Evolutionary conservation across 164 flowering plant genomes (phyloP).

Genomic region (Cinnamomum chago): DNA sequence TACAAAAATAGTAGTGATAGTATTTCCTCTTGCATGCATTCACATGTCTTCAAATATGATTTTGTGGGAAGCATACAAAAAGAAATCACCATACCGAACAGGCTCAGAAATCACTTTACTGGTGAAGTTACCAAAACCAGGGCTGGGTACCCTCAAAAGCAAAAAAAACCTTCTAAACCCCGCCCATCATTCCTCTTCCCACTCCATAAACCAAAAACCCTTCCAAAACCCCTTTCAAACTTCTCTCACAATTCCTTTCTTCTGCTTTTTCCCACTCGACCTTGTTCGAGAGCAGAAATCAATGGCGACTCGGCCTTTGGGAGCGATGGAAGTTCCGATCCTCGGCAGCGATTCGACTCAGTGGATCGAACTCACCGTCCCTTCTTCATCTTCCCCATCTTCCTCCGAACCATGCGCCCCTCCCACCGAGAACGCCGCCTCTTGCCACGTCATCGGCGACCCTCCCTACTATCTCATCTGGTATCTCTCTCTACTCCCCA

Average conservation of each 20-base stretch:
- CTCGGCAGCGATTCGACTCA: constrained; percentile 46
- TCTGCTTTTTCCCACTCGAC: not conserved
- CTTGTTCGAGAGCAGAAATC: not conserved
- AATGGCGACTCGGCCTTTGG: constrained; percentile 25
- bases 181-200: not conserved
- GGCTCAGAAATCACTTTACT: not conserved
- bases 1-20: too few species aligned
- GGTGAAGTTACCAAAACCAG: too few species aligned
- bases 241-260: not conserved
- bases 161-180: not conserved
- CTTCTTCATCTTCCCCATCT: constrained; percentile 23
- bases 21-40: too few species aligned
- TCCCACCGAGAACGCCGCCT: constrained; percentile 38
- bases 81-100: too few species aligned
- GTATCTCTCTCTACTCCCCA: constrained; percentile 22
- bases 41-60: too few species aligned
- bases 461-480: constrained; percentile 48
- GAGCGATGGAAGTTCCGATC: constrained; percentile 63
- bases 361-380: constrained; percentile 47
- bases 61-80: too few species aligned
- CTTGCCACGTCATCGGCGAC: constrained; percentile 40
- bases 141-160: too few species aligned
- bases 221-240: too few species aligned
- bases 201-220: not conserved
- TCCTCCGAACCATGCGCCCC: constrained; percentile 22